phyloP scores from a whole-genome alignment of 257 asterid genomes.

The Knoxia roxburghii region DNA sequence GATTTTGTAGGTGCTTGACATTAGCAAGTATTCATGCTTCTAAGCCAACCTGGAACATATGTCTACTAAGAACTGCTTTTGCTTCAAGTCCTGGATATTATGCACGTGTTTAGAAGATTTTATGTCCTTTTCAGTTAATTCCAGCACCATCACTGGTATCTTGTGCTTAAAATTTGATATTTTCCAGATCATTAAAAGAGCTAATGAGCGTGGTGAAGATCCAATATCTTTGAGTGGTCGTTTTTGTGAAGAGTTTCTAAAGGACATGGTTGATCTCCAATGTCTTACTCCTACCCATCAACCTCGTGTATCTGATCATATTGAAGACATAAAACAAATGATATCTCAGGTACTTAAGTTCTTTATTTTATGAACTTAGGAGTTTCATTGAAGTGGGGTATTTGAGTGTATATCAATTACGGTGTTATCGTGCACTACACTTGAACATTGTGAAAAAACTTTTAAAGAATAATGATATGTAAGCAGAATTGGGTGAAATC shows the following conservation, averaged over 20 bases:
- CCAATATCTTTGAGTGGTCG: constrained; percentile 59
- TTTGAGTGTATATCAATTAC: background rate
- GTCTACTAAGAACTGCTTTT: background rate
- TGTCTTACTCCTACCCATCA: constrained; percentile 77
- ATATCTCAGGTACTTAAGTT: constrained; percentile 54
- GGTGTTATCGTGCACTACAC: background rate
- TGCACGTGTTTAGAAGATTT: background rate
- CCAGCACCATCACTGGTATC: background rate
- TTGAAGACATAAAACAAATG: constrained; percentile 72
- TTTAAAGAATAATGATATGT: background rate
- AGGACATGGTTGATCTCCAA: constrained; percentile 80
- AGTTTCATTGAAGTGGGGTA: background rate
- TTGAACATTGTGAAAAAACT: background rate
- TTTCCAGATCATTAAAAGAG: constrained; percentile 71
- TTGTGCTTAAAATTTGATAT: background rate
- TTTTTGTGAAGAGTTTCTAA: constrained; percentile 72
- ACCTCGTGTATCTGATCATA: constrained; percentile 72
- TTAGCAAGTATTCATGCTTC: background rate
- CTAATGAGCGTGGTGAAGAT: constrained; percentile 58
- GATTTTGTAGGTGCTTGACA: background rate
- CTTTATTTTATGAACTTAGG: background rate
- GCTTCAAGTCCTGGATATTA: background rate
- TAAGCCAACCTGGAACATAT: background rate
- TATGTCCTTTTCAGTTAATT: background rate
- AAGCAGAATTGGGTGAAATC: background rate